Evolutionary conservation across 1,139 yeast species (phyloP).

Genomic region (Magnusiomyces starmeri): DNA sequence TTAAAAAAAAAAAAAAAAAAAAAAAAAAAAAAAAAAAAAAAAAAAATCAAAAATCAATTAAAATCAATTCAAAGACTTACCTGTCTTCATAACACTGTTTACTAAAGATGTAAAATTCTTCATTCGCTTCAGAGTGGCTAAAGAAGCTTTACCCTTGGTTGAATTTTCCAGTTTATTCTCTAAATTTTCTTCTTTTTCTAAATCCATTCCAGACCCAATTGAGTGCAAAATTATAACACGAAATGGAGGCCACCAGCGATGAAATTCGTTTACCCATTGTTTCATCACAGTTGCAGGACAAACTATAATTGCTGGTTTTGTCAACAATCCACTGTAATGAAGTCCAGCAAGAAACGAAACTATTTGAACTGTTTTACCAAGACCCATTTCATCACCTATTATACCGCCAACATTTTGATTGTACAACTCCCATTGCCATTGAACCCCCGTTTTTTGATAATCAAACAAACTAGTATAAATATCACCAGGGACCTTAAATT

Average conservation of each 20-base stretch:
- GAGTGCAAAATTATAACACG: constrained; percentile 82
- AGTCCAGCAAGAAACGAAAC: constrained; percentile 85
- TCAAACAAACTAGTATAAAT: constrained; percentile 80
- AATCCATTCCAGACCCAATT: constrained; percentile 81
- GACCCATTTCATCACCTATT: constrained; percentile 96
- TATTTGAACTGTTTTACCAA: constrained; percentile 90
- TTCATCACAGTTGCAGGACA: constrained; percentile 95
- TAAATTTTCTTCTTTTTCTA: constrained; percentile 43
- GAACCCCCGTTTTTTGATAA: constrained; percentile 84
- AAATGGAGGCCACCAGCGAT: constrained; percentile 97
- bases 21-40: neutral
- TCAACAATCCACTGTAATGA: constrained; percentile 68
- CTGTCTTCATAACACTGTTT: constrained; percentile 45
- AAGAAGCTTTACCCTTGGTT: constrained; percentile 37
- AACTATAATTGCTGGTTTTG: constrained; percentile 75
- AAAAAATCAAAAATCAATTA: neutral
- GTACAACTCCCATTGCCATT: constrained; percentile 71
- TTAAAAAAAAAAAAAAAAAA: neutral
- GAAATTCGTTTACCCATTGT: constrained; percentile 95
- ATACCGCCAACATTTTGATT: constrained; percentile 89
- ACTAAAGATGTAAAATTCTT: constrained; percentile 39
- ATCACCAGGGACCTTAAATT: constrained; percentile 81
- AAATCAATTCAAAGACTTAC: too few relatives aligned
- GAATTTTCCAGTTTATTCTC: constrained; percentile 45
- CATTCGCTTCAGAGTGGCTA: constrained; percentile 21